Conservation (phyloP, 192 early-diverging fungal genomes). For the Coemansia sp. region DNA sequence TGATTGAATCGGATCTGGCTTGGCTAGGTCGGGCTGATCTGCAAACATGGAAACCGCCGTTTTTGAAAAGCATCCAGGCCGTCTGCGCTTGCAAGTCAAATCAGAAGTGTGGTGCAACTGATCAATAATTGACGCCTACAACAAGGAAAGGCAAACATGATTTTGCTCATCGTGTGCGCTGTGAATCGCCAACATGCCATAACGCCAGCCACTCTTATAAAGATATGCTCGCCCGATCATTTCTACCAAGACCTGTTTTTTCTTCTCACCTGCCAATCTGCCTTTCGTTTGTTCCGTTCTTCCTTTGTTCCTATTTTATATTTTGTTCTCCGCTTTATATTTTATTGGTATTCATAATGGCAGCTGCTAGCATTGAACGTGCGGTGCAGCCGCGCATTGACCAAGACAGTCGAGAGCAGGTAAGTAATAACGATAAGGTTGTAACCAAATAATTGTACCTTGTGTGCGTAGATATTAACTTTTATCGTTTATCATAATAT, state of each 20-base stretch:
- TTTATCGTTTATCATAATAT: background rate
- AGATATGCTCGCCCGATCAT: background rate
- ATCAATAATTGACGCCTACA: background rate
- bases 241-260: constrained; percentile 4
- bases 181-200: background rate
- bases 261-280: background rate
- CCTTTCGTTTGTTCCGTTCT: background rate
- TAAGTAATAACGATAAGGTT: background rate
- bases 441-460: background rate
- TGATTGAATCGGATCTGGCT: background rate
- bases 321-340: background rate
- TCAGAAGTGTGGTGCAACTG: constrained; percentile 1
- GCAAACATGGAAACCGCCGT: constrained; percentile 15
- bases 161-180: background rate
- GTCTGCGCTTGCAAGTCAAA: constrained; percentile 1
- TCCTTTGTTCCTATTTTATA: background rate
- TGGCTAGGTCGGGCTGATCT: background rate
- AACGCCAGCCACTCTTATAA: background rate
- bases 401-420: background rate
- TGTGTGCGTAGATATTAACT: background rate
- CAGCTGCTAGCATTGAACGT: background rate
- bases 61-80: too few relatives aligned
- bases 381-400: constrained; percentile 1
- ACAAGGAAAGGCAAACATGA: background rate
- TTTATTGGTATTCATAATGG: background rate